These are phyloP conservation scores for Myxozyma vanderwaltii DNA, from an alignment of 805 yeast species.

Conservation along the genomic window DNA sequence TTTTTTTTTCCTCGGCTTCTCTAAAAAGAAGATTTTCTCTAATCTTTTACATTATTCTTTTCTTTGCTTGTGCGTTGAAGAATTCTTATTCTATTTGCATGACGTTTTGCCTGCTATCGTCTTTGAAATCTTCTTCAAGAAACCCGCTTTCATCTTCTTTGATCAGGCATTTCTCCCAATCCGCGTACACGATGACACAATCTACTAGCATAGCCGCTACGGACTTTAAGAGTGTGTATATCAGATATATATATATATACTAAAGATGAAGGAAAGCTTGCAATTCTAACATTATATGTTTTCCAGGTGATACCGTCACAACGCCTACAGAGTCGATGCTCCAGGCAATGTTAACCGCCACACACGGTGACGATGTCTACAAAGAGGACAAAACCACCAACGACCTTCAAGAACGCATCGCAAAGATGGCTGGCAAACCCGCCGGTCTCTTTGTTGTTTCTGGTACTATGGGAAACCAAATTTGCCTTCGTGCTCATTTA, in stretches of 20 bases:
- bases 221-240: conserved; percentile 26
- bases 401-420: conserved; percentile 63
- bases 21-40: too few species aligned
- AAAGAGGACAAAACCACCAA: conserved; percentile 75
- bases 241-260: not conserved
- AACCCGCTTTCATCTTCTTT: not conserved
- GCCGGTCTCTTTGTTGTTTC: conserved; percentile 82
- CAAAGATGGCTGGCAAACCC: conserved; percentile 72
- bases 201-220: conserved; percentile 27
- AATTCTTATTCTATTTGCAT: too few species aligned
- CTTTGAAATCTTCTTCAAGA: not conserved
- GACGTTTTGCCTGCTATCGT: not conserved
- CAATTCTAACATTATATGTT: not conserved
- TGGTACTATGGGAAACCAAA: conserved; percentile 89
- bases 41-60: not conserved
- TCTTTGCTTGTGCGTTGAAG: too few species aligned
- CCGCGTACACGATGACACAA: conserved; percentile 15
- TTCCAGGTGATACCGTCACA: conserved; percentile 73
- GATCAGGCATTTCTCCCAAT: not conserved
- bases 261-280: not conserved
- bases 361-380: conserved; percentile 88
- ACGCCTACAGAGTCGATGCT: conserved; percentile 79
- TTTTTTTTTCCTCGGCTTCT: not conserved
- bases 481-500: conserved; percentile 75
- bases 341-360: conserved; percentile 55